phyloP scores from a whole-genome alignment of 2,329 filamentous ascomycete species.

The Diplodia mutila region DNA sequence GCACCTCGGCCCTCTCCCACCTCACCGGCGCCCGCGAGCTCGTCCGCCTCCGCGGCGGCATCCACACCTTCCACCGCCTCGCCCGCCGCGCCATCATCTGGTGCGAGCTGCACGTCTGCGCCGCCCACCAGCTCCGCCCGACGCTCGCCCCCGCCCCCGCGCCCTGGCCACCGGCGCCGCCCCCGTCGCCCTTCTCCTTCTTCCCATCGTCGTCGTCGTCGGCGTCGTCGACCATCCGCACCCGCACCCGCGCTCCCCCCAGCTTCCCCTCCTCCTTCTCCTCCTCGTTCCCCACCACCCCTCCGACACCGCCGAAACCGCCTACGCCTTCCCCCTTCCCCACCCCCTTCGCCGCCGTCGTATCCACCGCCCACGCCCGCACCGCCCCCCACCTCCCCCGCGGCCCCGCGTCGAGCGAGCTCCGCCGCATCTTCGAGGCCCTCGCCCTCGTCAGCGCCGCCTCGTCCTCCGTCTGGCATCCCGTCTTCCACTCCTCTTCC shows the following conservation, averaged over 20 bases:
- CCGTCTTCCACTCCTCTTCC: not conserved
- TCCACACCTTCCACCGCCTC: not conserved
- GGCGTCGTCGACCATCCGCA: too few species aligned
- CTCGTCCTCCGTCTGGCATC: not conserved
- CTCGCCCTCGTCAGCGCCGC: not conserved
- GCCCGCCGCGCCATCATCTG: not conserved
- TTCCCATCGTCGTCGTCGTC: too few species aligned
- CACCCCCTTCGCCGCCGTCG: too few species aligned
- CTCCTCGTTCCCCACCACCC: too few species aligned
- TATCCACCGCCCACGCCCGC: not conserved
- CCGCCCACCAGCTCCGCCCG: not conserved
- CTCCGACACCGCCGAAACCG: too few species aligned
- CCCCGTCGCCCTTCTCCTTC: too few species aligned
- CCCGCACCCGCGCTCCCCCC: too few species aligned
- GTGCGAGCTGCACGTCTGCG: not conserved
- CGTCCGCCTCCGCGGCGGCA: not conserved
- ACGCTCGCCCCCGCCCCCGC: not conserved
- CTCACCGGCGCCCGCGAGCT: not conserved
- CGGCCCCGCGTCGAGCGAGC: too few species aligned
- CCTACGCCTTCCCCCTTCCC: too few species aligned
- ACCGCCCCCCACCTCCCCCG: not conserved
- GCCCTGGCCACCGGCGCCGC: too few species aligned
- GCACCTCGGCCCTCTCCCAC: not conserved
- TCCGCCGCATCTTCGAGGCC: not conserved
- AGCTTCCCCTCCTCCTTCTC: too few species aligned